phyloP scores from a whole-genome alignment of 2,329 filamentous ascomycete genomes.

The Hymenoscyphus occultus region DNA sequence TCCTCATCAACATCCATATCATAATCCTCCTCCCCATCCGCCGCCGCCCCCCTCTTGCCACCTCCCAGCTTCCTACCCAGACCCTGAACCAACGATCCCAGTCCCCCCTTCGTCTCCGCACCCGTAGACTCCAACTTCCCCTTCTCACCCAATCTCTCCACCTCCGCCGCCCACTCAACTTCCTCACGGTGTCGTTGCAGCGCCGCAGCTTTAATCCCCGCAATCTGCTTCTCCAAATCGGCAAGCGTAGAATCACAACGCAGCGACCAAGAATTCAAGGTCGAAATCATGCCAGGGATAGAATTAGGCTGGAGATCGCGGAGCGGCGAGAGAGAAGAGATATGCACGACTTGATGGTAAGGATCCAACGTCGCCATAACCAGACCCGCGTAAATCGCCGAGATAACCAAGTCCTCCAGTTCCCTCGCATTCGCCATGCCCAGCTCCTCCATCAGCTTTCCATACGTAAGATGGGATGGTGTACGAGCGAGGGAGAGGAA shows the following conservation, averaged over 20 bases:
- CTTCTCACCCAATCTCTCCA: slow-evolving; percentile 36
- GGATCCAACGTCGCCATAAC: slow-evolving; percentile 82
- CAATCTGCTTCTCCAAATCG: slow-evolving; percentile 74
- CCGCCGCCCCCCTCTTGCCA: slow-evolving; percentile 14
- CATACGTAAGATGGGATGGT: slow-evolving; percentile 68
- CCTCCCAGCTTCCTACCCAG: slow-evolving; percentile 25
- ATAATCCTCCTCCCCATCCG: slow-evolving; percentile 44
- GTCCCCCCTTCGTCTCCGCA: slow-evolving; percentile 21
- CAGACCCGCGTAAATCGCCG: slow-evolving; percentile 82
- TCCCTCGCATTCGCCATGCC: slow-evolving; percentile 63
- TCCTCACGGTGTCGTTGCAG: slow-evolving; percentile 46
- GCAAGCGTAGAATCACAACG: slow-evolving; percentile 72
- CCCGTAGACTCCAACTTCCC: slow-evolving; percentile 48
- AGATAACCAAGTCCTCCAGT: slow-evolving; percentile 83
- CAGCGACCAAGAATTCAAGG: slow-evolving; percentile 72
- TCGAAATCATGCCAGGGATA: slow-evolving; percentile 64
- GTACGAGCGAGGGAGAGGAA: slow-evolving; percentile 77
- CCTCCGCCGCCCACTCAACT: slow-evolving; percentile 31
- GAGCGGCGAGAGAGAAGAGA: slow-evolving; percentile 78
- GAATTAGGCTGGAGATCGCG: slow-evolving; percentile 78
- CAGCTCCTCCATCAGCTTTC: slow-evolving; percentile 62
- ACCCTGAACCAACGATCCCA: slow-evolving; percentile 37
- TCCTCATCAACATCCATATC: slow-evolving; percentile 51
- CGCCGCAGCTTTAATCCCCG: slow-evolving; percentile 59
- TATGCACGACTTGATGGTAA: slow-evolving; percentile 66